Conservation (phyloP, 2,329 filamentous ascomycete species). For the Aureobasidium sp. region DNA sequence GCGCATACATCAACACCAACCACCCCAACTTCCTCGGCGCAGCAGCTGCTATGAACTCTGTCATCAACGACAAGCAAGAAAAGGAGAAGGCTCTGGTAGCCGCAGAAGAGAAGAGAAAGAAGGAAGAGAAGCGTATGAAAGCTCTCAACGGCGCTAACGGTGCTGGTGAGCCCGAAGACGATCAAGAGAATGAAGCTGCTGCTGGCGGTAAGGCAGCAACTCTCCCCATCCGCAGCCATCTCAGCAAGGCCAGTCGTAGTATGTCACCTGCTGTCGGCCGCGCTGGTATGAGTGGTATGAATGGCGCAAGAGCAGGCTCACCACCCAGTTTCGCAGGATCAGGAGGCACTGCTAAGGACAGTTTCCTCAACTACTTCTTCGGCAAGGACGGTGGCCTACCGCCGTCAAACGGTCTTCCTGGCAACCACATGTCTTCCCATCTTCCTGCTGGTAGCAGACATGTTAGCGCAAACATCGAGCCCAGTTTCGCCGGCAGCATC, state of each 20-base stretch:
- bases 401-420: conserved; percentile 16
- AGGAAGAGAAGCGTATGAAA: conserved; percentile 74
- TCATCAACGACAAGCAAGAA: conserved; percentile 91
- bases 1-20: conserved; percentile 98
- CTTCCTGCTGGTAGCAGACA: conserved; percentile 48
- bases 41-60: conserved; percentile 93
- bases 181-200: conserved; percentile 41
- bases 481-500: conserved; percentile 75
- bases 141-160: conserved; percentile 74
- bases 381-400: conserved; percentile 72
- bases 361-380: conserved; percentile 98
- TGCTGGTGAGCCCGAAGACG: conserved; percentile 56
- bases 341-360: conserved; percentile 65
- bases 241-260: conserved; percentile 58
- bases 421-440: conserved; percentile 17
- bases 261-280: conserved; percentile 70
- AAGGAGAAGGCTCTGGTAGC: conserved; percentile 74
- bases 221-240: conserved; percentile 53
- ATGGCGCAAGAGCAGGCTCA: conserved; percentile 54
- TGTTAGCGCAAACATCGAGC: conserved; percentile 69
- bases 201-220: conserved; percentile 45
- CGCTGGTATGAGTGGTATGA: conserved; percentile 31
- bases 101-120: conserved; percentile 76
- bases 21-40: conserved; percentile 97
- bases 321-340: conserved; percentile 51